Evolutionary conservation across 768 basidiomycete genomes (phyloP).

Genomic region (Mycena vulgaris): DNA sequence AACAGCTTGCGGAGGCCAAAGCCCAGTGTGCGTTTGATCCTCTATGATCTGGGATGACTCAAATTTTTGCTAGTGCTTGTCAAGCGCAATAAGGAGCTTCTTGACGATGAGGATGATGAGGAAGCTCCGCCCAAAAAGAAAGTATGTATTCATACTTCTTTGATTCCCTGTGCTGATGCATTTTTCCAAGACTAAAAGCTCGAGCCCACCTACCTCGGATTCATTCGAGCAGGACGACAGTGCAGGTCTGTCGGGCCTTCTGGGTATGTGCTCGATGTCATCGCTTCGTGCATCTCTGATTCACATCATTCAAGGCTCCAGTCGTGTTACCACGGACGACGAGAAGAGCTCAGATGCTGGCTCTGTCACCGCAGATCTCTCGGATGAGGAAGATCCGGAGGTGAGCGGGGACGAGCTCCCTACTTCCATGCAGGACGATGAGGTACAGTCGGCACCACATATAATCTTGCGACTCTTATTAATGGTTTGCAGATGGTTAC

Average conservation of each 20-base stretch:
- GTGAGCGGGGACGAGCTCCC: too few relatives aligned
- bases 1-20: background rate
- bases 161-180: background rate
- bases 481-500: background rate
- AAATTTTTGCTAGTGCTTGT: background rate
- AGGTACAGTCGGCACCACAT: too few relatives aligned
- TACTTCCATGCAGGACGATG: too few relatives aligned
- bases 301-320: background rate
- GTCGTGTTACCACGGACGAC: background rate
- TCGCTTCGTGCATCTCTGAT: background rate
- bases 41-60: background rate
- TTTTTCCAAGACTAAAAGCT: background rate
- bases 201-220: background rate
- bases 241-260: background rate
- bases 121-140: background rate
- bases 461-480: background rate
- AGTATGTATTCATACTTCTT: background rate
- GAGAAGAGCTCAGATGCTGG: background rate
- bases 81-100: constrained; percentile 4
- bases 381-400: too few relatives aligned
- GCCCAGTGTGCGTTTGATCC: background rate
- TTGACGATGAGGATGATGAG: constrained; percentile 1
- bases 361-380: background rate
- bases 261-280: background rate
- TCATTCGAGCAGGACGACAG: background rate